Evolutionary conservation across 176 grass and related monocot species (phyloP).

Genomic region (Puya raimondii): DNA sequence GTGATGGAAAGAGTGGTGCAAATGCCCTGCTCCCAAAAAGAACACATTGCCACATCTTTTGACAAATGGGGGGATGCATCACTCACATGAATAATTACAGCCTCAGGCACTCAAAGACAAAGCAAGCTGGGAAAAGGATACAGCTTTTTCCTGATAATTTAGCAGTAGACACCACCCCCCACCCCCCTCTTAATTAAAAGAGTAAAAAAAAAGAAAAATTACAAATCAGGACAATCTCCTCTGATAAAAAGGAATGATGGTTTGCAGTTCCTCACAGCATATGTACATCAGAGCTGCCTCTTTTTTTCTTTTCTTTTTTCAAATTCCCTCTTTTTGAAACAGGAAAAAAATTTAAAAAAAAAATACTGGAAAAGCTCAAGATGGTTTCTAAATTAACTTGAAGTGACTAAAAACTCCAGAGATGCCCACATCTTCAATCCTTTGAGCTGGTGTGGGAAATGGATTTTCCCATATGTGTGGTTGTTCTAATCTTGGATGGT

Average conservation of each 20-base stretch:
- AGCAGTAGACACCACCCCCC: neutral
- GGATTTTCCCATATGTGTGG: neutral
- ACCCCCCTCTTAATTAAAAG: too few species aligned
- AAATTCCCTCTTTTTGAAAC: too few species aligned
- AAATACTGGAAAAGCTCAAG: neutral
- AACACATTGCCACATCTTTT: conserved; percentile 6
- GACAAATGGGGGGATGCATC: neutral
- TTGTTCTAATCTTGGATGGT: neutral
- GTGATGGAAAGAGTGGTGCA: neutral
- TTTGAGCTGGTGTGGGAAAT: neutral
- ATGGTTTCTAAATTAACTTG: neutral
- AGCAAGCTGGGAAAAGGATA: neutral
- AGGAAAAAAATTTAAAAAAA: neutral
- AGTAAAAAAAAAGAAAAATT: neutral
- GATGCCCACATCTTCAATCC: neutral
- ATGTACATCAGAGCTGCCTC: neutral
- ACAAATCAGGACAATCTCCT: neutral
- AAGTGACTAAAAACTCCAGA: neutral
- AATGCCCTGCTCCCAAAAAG: neutral
- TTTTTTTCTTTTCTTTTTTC: neutral
- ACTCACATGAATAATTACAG: conserved; percentile 5
- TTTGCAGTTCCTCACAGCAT: neutral
- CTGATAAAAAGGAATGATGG: neutral
- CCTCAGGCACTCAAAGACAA: conserved; percentile 1
- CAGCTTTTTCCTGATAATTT: neutral